Evolutionary conservation across 441 rosid species (phyloP).

Genomic region (Eutrema salsugineum): DNA sequence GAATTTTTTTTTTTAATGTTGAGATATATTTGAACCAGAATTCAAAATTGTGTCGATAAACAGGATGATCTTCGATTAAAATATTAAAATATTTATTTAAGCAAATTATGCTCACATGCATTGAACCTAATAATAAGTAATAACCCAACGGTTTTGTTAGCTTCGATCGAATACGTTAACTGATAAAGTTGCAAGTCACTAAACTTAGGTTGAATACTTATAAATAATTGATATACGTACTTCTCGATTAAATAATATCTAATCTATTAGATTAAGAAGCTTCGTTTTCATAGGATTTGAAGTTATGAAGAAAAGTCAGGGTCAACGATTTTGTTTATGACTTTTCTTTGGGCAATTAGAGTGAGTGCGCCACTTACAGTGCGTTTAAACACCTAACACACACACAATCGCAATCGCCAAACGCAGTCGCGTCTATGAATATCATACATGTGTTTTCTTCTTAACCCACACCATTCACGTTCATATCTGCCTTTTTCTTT

Average conservation of each 20-base stretch:
- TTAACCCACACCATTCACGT: background rate
- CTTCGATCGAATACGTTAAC: background rate
- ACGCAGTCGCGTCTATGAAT: background rate
- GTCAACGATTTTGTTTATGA: conserved; percentile 12
- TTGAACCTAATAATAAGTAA: conserved; percentile 1
- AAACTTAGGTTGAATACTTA: background rate
- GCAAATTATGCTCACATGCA: background rate
- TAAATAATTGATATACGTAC: background rate
- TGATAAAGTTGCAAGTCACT: background rate
- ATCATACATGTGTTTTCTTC: conserved; percentile 14
- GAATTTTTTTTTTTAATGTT: background rate
- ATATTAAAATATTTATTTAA: background rate
- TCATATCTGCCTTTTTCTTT: background rate
- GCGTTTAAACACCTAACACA: background rate
- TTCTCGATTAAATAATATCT: background rate
- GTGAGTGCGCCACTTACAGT: conserved; percentile 1
- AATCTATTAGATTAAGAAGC: background rate
- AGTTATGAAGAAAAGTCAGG: background rate
- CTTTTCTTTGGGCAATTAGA: background rate
- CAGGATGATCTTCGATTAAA: too few species aligned
- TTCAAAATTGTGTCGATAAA: background rate
- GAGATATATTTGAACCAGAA: background rate
- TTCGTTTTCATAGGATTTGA: background rate
- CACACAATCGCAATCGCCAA: background rate
- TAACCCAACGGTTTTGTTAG: background rate